Base-by-base conservation (phyloP, 225 moss, liverwort and hornwort genomes). In the Bryum argenteum region DNA sequence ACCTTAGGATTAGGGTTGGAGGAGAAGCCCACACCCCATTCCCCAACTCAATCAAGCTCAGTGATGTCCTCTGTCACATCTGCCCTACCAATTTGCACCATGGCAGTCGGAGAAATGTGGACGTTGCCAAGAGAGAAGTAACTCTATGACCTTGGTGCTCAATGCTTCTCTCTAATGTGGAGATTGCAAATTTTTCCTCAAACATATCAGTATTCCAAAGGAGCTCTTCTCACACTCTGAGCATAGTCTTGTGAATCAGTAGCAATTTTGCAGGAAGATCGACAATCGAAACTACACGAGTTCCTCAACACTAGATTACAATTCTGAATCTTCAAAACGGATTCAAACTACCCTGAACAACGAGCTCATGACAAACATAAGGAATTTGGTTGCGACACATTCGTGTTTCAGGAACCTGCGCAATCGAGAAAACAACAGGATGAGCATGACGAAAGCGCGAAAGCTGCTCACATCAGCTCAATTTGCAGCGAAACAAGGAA, bases 371-470 rank as follows among this genome's bases (percentile, higher is more conserved):
- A 60, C 48, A 18, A 67, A 22, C 57, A 33, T 68, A 42, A 72
- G 44, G 38, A n/a, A 52, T 17, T 13, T 54, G 12, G n/a, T 56
- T 56, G 62, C 21, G 54, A 37, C 11, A 18, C 57, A 67, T 16
- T 23, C 24, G 44, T 43, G 16, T 37, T 44, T 43, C 58, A 45
- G 65, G 69, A 11, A 55, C 41, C 65, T 78, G 74, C 22, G 48
- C 47, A 54, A 28, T 20, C 54, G 50, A 65, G 39, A 26, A 9
- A 65, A 40, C 26, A 60, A 63, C n/a, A 68, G 1, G 62, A 41
- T 15, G 58, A 51, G 37, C n/a, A 8, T 39, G 23, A 21, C 47
- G 21, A 37, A 72, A 43, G 22, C 52, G 39, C 6, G 19, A 20
- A 38, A 26, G 24, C 75, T 17, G 16, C 33, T 51, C 19, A 14